phyloP scores from a whole-genome alignment of 495 filamentous ascomycete species.

The Podospora fimiseda region DNA sequence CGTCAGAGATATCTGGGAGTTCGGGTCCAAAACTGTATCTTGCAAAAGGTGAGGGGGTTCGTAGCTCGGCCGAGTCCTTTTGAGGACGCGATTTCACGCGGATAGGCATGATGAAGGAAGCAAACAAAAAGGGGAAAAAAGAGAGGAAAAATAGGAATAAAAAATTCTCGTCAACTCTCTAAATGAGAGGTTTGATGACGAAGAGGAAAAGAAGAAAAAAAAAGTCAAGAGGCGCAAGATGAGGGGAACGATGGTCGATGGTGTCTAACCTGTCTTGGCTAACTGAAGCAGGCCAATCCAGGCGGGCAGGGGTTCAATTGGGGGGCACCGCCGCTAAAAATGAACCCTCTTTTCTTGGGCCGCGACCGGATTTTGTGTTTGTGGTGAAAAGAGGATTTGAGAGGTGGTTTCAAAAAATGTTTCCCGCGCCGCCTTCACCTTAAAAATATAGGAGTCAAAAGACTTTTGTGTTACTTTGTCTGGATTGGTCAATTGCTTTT shows the following conservation, averaged over 20 bases:
- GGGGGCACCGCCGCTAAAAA: slow-evolving; percentile 1
- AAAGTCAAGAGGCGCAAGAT: background rate
- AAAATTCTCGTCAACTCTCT: background rate
- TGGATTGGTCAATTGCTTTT: too few species aligned
- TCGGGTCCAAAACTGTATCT: slow-evolving; percentile 25
- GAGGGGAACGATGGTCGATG: background rate
- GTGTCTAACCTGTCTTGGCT: slow-evolving; percentile 7
- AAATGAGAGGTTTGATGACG: background rate
- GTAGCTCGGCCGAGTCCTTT: slow-evolving; percentile 14
- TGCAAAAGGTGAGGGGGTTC: slow-evolving; percentile 23
- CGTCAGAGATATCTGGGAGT: slow-evolving; percentile 55
- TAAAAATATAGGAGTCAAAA: too few species aligned
- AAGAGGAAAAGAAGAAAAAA: background rate
- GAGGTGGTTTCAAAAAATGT: background rate
- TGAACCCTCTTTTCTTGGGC: too few species aligned
- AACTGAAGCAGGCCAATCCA: background rate
- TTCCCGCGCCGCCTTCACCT: too few species aligned
- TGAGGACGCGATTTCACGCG: slow-evolving; percentile 38
- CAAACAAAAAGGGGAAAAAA: background rate
- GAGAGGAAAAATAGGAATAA: background rate
- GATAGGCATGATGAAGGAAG: slow-evolving; percentile 31
- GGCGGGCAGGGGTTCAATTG: background rate
- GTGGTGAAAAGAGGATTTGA: too few species aligned
- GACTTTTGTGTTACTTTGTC: too few species aligned
- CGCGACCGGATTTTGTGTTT: too few species aligned